phyloP scores from a whole-genome alignment of 2,329 filamentous ascomycete genomes.

The Ascosphaera acerosa region DNA sequence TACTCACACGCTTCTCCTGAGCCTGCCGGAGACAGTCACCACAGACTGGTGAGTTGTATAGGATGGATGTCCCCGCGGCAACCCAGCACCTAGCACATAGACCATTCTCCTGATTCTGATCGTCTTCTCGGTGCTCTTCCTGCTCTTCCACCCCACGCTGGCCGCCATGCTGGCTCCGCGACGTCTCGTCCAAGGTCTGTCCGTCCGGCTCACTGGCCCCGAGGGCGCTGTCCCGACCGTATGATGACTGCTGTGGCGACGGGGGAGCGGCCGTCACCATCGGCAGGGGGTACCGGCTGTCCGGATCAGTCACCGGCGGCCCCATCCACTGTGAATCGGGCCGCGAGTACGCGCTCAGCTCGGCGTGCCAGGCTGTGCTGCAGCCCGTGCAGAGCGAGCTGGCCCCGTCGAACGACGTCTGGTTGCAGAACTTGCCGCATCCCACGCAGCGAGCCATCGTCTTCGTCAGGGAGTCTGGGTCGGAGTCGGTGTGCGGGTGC shows the following conservation, averaged over 20 bases:
- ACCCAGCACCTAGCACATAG: conserved; percentile 7
- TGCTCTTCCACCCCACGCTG: no score
- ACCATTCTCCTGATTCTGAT: conserved; percentile 2
- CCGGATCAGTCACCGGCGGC: no score
- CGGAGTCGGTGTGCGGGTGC: no score
- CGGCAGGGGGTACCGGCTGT: no score
- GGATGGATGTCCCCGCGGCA: conserved; percentile 6
- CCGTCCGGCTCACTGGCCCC: no score
- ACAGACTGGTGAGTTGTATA: conserved; percentile 7
- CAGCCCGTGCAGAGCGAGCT: conserved; percentile 5
- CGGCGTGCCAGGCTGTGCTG: conserved; percentile 2
- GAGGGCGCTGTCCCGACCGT: no score
- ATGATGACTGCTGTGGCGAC: no score
- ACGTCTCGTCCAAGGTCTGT: no score
- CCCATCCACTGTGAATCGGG: neutral
- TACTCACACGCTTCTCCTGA: conserved; percentile 6
- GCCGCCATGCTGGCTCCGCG: no score
- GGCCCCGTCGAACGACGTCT: conserved; percentile 2
- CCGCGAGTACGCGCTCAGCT: no score
- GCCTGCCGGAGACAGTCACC: conserved; percentile 6
- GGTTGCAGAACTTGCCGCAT: conserved; percentile 6
- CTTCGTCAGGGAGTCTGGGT: no score
- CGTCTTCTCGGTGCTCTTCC: neutral
- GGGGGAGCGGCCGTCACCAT: no score
- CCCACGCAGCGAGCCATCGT: conserved; percentile 5